Evolutionary conservation across 2,329 filamentous ascomycete species (phyloP).

Genomic region (Microcyclosporella mali): DNA sequence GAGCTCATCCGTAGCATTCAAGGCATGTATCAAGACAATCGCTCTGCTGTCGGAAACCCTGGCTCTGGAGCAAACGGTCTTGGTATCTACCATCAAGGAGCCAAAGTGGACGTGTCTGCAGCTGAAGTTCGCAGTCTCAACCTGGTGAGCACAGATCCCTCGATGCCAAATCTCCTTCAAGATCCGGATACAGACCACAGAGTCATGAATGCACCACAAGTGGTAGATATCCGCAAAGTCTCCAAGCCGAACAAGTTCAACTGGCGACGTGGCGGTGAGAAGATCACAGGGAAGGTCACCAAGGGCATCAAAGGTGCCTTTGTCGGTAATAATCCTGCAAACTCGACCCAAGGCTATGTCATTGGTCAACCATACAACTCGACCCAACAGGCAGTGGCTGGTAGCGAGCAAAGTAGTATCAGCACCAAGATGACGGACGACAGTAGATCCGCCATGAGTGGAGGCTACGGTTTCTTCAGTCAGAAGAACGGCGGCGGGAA

Average conservation of each 20-base stretch:
- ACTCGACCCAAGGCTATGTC: slow-evolving; percentile 21
- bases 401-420: slow-evolving; percentile 27
- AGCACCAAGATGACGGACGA: slow-evolving; percentile 19
- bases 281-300: slow-evolving; percentile 85
- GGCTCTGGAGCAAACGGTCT: slow-evolving; percentile 48
- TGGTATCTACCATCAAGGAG: slow-evolving; percentile 49
- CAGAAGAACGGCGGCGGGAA: slow-evolving; percentile 32
- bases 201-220: slow-evolving; percentile 69
- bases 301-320: slow-evolving; percentile 94
- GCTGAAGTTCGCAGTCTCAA: slow-evolving; percentile 40
- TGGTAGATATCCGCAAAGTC: slow-evolving; percentile 90
- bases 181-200: slow-evolving; percentile 60
- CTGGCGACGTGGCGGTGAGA: slow-evolving; percentile 96
- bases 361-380: slow-evolving; percentile 31
- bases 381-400: slow-evolving; percentile 26
- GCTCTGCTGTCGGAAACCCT: slow-evolving; percentile 32
- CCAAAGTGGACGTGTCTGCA: slow-evolving; percentile 16
- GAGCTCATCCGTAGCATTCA: slow-evolving; percentile 92
- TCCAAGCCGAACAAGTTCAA: slow-evolving; percentile 88
- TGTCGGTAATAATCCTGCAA: slow-evolving; percentile 39
- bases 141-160: slow-evolving; percentile 29
- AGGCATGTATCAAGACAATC: slow-evolving; percentile 78
- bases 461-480: slow-evolving; percentile 32
- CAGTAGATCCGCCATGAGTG: slow-evolving; percentile 1
- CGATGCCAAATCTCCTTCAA: slow-evolving; percentile 38